Conservation (phyloP, 768 basidiomycete genomes). For the Pleurotus tuber-regium region DNA sequence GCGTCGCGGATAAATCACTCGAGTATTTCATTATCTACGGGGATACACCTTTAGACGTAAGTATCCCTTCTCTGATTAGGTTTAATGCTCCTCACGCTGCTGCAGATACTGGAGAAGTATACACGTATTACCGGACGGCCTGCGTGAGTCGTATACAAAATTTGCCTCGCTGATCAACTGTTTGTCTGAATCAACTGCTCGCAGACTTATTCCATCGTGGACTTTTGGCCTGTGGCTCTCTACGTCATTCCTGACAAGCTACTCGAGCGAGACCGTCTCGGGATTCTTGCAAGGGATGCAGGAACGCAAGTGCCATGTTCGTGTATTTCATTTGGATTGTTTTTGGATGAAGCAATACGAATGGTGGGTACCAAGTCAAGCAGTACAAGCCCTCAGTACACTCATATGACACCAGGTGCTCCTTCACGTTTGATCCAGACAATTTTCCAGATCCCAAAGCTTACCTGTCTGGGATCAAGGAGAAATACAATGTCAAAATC, state of each 20-base stretch:
- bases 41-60: constrained; percentile 58
- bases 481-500: constrained; percentile 64
- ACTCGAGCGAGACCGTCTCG: constrained; percentile 65
- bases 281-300: constrained; percentile 72
- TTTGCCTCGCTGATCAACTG: constrained; percentile 17
- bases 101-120: constrained; percentile 56
- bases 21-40: constrained; percentile 77
- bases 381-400: not conserved
- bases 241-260: constrained; percentile 73
- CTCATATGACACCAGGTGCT: constrained; percentile 47
- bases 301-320: constrained; percentile 56
- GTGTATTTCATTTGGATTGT: constrained; percentile 76
- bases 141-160: constrained; percentile 33
- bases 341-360: constrained; percentile 77
- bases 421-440: constrained; percentile 75
- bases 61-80: constrained; percentile 15
- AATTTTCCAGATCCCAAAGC: constrained; percentile 72
- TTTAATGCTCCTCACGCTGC: not conserved
- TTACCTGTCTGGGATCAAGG: constrained; percentile 59
- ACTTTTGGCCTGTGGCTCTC: constrained; percentile 78
- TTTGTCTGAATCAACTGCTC: constrained; percentile 18
- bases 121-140: constrained; percentile 65
- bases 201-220: constrained; percentile 66
- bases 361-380: constrained; percentile 37
- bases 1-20: constrained; percentile 58